These are phyloP conservation scores for Cokeromyces recurvatus DNA, from an alignment of 371 early-diverging fungal genomes.

Conservation along the genomic window DNA sequence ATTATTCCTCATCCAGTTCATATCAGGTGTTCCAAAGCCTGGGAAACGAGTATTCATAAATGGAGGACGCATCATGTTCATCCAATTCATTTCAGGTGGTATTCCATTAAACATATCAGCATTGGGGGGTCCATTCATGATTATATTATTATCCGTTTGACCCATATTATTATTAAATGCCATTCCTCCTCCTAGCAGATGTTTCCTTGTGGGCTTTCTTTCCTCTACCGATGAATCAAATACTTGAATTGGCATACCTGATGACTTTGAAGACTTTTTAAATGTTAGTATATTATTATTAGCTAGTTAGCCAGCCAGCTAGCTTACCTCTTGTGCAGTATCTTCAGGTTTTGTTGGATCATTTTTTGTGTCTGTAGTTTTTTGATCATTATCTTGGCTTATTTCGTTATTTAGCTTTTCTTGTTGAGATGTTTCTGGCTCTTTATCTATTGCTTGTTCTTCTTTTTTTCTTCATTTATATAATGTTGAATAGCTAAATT, in stretches of 20 bases:
- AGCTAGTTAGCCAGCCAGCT: no score
- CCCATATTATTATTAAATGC: conserved; percentile 16
- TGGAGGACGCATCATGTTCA: conserved; percentile 31
- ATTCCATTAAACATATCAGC: conserved; percentile 17
- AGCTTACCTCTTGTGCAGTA: no score
- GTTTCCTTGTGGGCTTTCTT: conserved; percentile 30
- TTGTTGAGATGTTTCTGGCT: no score
- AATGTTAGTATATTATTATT: no score
- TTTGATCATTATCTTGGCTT: not conserved
- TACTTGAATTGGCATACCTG: no score
- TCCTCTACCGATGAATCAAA: conserved; percentile 25
- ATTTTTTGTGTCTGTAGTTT: not conserved
- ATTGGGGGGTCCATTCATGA: conserved; percentile 19
- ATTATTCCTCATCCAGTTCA: conserved; percentile 17
- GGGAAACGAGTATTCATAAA: conserved; percentile 35
- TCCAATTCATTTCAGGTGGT: conserved; percentile 38
- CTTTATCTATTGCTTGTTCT: conserved; percentile 7
- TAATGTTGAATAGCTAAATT: conserved; percentile 26
- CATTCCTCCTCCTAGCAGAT: conserved; percentile 21
- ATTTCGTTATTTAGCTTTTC: no score
- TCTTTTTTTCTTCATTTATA: conserved; percentile 23
- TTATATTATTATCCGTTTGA: conserved; percentile 12
- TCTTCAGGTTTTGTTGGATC: no score
- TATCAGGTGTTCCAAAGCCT: conserved; percentile 14
- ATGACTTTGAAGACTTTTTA: no score